These are phyloP conservation scores for Tricholoma terreum DNA, from an alignment of 768 basidiomycete genomes.

Conservation along the genomic window DNA sequence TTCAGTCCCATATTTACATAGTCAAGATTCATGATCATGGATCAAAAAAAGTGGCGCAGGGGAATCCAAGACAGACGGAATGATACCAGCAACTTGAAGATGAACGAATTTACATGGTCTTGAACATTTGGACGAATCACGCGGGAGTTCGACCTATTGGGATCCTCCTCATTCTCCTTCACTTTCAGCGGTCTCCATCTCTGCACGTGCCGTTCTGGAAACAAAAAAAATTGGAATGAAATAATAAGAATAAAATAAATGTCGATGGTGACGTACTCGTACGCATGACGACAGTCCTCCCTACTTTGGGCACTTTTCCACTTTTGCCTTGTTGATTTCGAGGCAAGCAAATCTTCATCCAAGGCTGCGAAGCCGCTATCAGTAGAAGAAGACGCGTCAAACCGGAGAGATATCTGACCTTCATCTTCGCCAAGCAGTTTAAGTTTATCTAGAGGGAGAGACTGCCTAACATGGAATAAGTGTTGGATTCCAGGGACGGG, in stretches of 20 bases:
- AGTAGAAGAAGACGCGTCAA: not conserved
- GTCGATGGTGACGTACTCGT: slow-evolving; percentile 41
- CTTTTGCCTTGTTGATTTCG: slow-evolving; percentile 48
- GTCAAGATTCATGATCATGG: no score
- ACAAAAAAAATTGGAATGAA: not conserved
- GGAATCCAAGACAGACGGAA: no score
- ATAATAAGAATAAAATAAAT: not conserved
- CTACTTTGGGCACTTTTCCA: slow-evolving; percentile 55
- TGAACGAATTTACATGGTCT: no score
- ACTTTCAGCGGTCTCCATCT: slow-evolving; percentile 39
- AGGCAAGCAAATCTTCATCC: slow-evolving; percentile 60
- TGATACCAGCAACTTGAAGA: not conserved
- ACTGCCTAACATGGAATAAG: slow-evolving; percentile 47
- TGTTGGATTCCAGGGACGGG: not conserved
- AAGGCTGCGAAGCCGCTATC: slow-evolving; percentile 42
- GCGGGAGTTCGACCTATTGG: not conserved
- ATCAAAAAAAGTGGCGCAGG: no score
- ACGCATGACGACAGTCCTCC: slow-evolving; percentile 60
- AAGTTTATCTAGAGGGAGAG: slow-evolving; percentile 54
- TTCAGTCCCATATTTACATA: no score
- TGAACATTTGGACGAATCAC: no score
- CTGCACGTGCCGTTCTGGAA: slow-evolving; percentile 39
- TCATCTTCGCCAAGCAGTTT: slow-evolving; percentile 64
- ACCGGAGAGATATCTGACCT: slow-evolving; percentile 42
- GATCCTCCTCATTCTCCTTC: not conserved